These are phyloP conservation scores for Saccharomyces hybrid DNA, from an alignment of 1,139 yeast species.

Conservation along the genomic window DNA sequence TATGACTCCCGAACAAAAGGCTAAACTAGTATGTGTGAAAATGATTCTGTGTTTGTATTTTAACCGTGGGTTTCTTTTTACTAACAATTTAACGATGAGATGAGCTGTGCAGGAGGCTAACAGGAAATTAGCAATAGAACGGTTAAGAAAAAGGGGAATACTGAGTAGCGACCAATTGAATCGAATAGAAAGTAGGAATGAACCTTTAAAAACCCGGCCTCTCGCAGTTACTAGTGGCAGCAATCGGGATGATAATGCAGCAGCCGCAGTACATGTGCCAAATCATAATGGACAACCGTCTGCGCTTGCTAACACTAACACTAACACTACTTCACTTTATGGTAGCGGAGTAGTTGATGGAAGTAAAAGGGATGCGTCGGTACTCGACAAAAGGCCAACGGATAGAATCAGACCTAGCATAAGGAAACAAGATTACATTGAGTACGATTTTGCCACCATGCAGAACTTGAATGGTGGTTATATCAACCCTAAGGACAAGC, in stretches of 20 bases:
- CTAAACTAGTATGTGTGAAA: conserved; percentile 22
- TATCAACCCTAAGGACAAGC: conserved; percentile 42
- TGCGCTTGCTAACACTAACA: neutral
- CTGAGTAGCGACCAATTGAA: conserved; percentile 18
- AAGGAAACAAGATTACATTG: conserved; percentile 68
- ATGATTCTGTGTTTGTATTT: neutral
- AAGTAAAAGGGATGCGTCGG: neutral
- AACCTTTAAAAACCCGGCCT: conserved; percentile 5
- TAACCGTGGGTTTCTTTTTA: neutral
- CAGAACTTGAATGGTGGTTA: conserved; percentile 86
- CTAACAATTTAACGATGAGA: conserved; percentile 22
- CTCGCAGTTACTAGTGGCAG: neutral
- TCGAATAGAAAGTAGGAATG: conserved; percentile 21
- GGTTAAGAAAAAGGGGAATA: conserved; percentile 38
- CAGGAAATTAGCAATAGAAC: conserved; percentile 50
- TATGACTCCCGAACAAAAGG: conserved; percentile 48
- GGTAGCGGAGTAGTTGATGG: neutral
- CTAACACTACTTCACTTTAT: neutral
- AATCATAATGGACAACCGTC: neutral
- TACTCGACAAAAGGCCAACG: conserved; percentile 9
- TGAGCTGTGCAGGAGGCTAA: conserved; percentile 38
- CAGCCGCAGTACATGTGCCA: neutral
- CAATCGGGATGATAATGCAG: neutral
- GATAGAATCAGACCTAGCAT: conserved; percentile 35
- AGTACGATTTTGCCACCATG: conserved; percentile 86